phyloP scores from a whole-genome alignment of 1,284 basidiomycete species.

The Amylostereum areolatum region DNA sequence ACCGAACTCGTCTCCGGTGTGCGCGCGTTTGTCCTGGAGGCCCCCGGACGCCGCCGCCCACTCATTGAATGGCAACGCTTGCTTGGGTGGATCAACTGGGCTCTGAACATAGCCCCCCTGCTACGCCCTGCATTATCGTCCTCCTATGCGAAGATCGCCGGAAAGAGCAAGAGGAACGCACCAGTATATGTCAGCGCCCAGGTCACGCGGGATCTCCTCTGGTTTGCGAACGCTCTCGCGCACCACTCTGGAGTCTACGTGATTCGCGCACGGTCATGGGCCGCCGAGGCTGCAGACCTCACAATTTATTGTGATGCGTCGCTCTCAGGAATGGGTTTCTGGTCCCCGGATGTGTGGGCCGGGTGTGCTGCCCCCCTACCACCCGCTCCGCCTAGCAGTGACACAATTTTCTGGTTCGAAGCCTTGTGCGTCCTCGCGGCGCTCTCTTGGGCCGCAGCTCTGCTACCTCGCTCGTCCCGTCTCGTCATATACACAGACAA shows the following conservation, averaged over 20 bases:
- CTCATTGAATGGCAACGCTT: constrained; percentile 25
- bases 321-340: constrained; percentile 23
- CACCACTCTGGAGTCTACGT: constrained; percentile 21
- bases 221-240: constrained; percentile 24
- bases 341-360: constrained; percentile 11
- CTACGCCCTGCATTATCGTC: constrained; percentile 23
- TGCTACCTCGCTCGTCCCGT: neutral
- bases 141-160: constrained; percentile 30
- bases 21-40: constrained; percentile 10
- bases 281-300: constrained; percentile 14
- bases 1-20: constrained; percentile 13
- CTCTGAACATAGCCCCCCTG: constrained; percentile 31
- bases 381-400: neutral
- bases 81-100: constrained; percentile 34
- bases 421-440: constrained; percentile 19
- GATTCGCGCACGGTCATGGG: constrained; percentile 22
- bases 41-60: constrained; percentile 7
- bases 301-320: constrained; percentile 26
- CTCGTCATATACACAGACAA: constrained; percentile 27
- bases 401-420: constrained; percentile 26
- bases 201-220: constrained; percentile 22
- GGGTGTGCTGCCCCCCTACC: constrained; percentile 15
- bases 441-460: constrained; percentile 6
- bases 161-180: constrained; percentile 13
- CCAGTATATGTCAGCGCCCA: constrained; percentile 24